These are phyloP conservation scores for Ophiocordyceps camponoti-floridani DNA, from an alignment of 2,329 filamentous ascomycete genomes.

Conservation along the genomic window DNA sequence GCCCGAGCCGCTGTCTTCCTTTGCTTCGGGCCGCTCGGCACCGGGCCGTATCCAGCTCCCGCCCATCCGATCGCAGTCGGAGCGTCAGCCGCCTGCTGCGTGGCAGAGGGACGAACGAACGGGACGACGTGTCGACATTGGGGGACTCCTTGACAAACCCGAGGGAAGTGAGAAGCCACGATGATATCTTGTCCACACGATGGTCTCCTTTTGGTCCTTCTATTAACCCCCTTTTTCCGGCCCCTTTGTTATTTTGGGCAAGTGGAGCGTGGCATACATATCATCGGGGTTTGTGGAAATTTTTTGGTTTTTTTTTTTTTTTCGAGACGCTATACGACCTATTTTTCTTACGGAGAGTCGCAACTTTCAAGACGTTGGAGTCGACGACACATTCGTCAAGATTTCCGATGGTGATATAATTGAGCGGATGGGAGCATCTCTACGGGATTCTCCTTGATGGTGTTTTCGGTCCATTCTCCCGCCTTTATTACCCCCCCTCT, in stretches of 20 bases:
- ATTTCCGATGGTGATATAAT: too few relatives aligned
- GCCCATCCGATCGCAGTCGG: slow-evolving; percentile 24
- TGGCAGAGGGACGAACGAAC: slow-evolving; percentile 31
- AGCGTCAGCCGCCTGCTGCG: slow-evolving; percentile 7
- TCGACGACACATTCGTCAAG: too few relatives aligned
- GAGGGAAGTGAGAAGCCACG: slow-evolving; percentile 16
- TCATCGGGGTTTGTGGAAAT: not conserved
- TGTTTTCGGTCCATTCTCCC: too few relatives aligned
- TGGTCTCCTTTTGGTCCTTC: not conserved
- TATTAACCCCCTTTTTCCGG: not conserved
- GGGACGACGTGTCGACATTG: slow-evolving; percentile 33
- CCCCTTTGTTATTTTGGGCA: not conserved
- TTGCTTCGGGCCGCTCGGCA: slow-evolving; percentile 12
- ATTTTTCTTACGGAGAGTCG: not conserved
- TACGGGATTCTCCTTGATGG: too few relatives aligned
- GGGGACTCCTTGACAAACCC: slow-evolving; percentile 41
- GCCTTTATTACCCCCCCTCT: too few relatives aligned
- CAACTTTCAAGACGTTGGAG: too few relatives aligned
- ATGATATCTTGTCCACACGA: slow-evolving; percentile 3
- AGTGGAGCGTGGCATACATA: not conserved
- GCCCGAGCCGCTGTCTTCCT: slow-evolving; percentile 26
- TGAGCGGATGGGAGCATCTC: too few relatives aligned
- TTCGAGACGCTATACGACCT: not conserved
- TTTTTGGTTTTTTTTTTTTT: not conserved
- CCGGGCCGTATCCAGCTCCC: slow-evolving; percentile 25